Evolutionary conservation across 257 asterid species (phyloP).

Genomic region (Solanum ossicruentum): DNA sequence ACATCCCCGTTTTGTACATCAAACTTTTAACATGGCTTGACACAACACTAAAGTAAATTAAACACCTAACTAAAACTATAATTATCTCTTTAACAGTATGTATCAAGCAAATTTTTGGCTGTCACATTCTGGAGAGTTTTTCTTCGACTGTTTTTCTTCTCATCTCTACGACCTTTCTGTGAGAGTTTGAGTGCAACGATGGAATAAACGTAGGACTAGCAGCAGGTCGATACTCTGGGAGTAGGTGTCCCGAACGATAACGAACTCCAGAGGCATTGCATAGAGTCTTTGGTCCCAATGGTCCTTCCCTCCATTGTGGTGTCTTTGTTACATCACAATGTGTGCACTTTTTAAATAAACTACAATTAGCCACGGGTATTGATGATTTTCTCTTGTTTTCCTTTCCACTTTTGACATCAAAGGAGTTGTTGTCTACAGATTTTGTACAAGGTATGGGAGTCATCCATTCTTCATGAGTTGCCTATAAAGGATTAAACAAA

Average conservation of each 20-base stretch:
- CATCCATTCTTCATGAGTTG: background rate
- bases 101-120: conserved; percentile 23
- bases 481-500: background rate
- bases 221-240: conserved; percentile 52
- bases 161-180: conserved; percentile 51
- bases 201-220: conserved; percentile 54
- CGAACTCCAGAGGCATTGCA: conserved; percentile 68
- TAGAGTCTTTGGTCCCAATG: conserved; percentile 51
- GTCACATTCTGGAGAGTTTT: conserved; percentile 8
- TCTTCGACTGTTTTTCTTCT: conserved; percentile 9
- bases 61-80: conserved; percentile 6
- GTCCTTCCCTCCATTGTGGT: conserved; percentile 62
- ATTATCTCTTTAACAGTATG: conserved; percentile 15
- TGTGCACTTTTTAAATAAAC: conserved; percentile 27
- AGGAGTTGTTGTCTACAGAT: conserved; percentile 12
- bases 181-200: conserved; percentile 51
- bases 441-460: conserved; percentile 9
- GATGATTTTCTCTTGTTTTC: conserved; percentile 13
- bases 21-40: background rate
- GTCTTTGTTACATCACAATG: conserved; percentile 50
- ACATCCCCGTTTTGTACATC: conserved; percentile 6
- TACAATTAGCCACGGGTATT: background rate
- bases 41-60: conserved; percentile 1
- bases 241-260: conserved; percentile 13
- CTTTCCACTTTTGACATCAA: conserved; percentile 12